phyloP scores from a whole-genome alignment of 345 rosid species.

The Eucalyptus marginata region DNA sequence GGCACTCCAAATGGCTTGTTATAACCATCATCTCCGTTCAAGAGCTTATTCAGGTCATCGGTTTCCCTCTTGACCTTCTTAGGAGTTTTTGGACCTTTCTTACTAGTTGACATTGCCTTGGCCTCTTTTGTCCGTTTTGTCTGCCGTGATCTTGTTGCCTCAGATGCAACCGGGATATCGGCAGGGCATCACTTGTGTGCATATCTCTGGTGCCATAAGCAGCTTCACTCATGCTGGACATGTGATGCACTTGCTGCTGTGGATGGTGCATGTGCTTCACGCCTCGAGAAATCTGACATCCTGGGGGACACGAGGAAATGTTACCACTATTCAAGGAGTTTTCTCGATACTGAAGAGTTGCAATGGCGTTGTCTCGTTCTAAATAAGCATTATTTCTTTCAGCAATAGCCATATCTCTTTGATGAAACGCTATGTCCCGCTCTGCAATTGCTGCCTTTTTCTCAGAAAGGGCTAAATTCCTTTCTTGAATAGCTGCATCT shows the following conservation, averaged over 20 bases:
- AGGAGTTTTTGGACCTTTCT: constrained; percentile 51
- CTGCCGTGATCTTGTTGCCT: constrained; percentile 48
- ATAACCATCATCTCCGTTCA: constrained; percentile 47
- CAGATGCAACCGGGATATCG: constrained; percentile 37
- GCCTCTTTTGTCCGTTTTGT: constrained; percentile 65
- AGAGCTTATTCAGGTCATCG: constrained; percentile 51
- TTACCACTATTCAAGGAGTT: constrained; percentile 47
- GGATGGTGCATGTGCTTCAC: constrained; percentile 75
- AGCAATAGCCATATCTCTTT: constrained; percentile 88
- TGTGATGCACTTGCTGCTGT: constrained; percentile 53
- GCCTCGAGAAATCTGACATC: constrained; percentile 80
- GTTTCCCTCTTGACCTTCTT: constrained; percentile 74
- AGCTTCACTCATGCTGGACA: constrained; percentile 44
- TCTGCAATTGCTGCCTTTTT: constrained; percentile 88
- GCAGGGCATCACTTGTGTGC: constrained; percentile 33
- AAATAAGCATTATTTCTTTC: constrained; percentile 81
- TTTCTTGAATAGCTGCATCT: constrained; percentile 90
- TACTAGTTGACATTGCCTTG: constrained; percentile 31
- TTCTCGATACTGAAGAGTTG: constrained; percentile 80
- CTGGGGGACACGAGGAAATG: constrained; percentile 55
- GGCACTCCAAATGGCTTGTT: constrained; percentile 35
- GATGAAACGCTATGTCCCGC: constrained; percentile 86
- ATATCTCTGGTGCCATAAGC: constrained; percentile 49
- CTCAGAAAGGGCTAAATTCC: constrained; percentile 83
- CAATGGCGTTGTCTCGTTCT: constrained; percentile 82